A percentile compares a stretch with the other conserved stretches of the same genome.
phyloP scores from a whole-genome alignment of 352 stramenopile species.

The Pythium rhizo-oryzae region DNA sequence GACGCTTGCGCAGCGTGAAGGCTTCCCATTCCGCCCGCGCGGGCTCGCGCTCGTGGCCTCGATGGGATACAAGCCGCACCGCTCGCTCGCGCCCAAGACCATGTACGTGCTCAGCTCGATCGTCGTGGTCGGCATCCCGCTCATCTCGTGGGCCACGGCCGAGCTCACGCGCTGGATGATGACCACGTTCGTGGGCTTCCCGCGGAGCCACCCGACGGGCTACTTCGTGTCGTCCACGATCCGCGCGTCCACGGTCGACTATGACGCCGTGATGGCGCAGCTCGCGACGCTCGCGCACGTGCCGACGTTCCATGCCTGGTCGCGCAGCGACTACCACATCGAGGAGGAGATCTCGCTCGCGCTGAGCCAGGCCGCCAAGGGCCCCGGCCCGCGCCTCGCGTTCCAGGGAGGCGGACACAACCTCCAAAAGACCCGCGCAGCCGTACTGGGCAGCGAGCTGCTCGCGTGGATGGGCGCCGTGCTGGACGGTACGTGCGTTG shows the following conservation, averaged over 20 bases:
- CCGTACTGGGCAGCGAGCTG: slow-evolving; percentile 29
- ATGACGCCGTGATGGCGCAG: slow-evolving; percentile 17
- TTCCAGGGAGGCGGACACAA: slow-evolving; percentile 49
- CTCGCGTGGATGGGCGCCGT: slow-evolving; percentile 25
- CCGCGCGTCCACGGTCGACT: slow-evolving; percentile 25
- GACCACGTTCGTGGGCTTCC: slow-evolving; percentile 20
- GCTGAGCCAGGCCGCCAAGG: slow-evolving; percentile 14
- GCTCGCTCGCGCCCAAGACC: slow-evolving; percentile 7
- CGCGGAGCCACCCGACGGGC: slow-evolving; percentile 6
- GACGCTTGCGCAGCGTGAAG: not conserved
- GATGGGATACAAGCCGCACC: slow-evolving; percentile 20
- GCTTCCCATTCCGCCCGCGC: slow-evolving; percentile 1
- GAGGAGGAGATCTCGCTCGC: slow-evolving; percentile 32
- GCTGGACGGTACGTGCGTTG: not conserved
- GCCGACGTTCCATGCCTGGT: slow-evolving; percentile 40
- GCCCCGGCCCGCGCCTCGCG: slow-evolving; percentile 32
- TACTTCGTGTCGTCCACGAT: slow-evolving; percentile 24
- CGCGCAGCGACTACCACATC: slow-evolving; percentile 31
- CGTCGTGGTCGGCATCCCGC: slow-evolving; percentile 15
- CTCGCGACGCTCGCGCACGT: slow-evolving; percentile 20
- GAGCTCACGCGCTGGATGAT: slow-evolving; percentile 14
- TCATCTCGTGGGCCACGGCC: slow-evolving; percentile 10
- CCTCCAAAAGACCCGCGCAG: slow-evolving; percentile 44
- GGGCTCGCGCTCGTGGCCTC: slow-evolving; percentile 28
- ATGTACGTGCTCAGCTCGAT: slow-evolving; percentile 4